A percentile compares a stretch with the other conserved stretches of the same genome.
These are phyloP conservation scores for Rhinocladiella mackenziei DNA, from an alignment of 2,329 filamentous ascomycete genomes.

Conservation along the genomic window DNA sequence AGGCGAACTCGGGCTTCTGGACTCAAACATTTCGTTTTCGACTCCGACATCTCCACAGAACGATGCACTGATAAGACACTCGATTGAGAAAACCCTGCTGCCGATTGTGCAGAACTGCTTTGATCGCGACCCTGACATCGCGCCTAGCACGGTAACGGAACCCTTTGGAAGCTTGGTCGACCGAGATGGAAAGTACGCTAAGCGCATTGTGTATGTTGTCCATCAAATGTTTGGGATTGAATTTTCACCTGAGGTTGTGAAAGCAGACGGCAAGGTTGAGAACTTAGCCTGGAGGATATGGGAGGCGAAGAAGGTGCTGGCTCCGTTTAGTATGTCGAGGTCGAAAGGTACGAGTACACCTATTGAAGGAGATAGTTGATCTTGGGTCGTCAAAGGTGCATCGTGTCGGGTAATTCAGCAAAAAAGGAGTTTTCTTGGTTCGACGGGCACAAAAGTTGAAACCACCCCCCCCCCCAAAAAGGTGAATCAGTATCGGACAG, in stretches of 20 bases:
- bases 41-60: conserved; percentile 39
- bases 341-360: conserved; percentile 62
- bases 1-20: conserved; percentile 56
- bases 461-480: no score
- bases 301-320: conserved; percentile 90
- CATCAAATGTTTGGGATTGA: conserved; percentile 96
- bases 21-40: conserved; percentile 19
- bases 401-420: no score
- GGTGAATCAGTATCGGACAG: no score
- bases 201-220: conserved; percentile 87
- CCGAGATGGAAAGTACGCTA: conserved; percentile 81
- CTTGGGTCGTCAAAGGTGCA: no score
- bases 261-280: conserved; percentile 82
- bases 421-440: no score
- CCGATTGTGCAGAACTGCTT: conserved; percentile 88
- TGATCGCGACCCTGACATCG: conserved; percentile 85
- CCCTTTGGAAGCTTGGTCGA: conserved; percentile 81
- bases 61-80: conserved; percentile 59
- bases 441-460: no score
- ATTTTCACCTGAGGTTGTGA: conserved; percentile 86
- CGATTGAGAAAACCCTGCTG: conserved; percentile 72
- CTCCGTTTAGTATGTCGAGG: conserved; percentile 67
- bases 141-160: conserved; percentile 73
- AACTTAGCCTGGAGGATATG: conserved; percentile 93
- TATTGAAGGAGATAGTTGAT: conserved; percentile 11